Evolutionary conservation across 805 yeast genomes (phyloP), one percentile per base, ranked within the genome.

Genomic region (Wickerhamiella kurtzmanii): DNA sequence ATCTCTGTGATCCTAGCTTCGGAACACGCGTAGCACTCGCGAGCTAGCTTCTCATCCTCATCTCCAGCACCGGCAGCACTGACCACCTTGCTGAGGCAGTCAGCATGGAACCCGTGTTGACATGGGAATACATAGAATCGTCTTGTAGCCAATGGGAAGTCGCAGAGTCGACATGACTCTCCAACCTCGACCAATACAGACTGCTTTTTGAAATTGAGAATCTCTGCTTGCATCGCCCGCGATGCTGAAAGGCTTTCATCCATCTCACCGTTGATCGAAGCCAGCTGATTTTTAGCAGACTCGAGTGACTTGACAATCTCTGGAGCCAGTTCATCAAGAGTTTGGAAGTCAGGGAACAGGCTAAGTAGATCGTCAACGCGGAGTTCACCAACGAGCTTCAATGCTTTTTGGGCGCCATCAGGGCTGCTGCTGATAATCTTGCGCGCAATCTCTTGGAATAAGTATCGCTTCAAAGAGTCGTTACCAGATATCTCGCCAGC

Each of bases 41-140:
- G 71, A 0, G 77, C 66, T 19, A 84, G 61, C n/a, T 82, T 53
- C 1, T 67, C 65, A 56, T 83, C 88, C 39, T 18, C 22, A 25
- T 15, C 41, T 4, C 20, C 41, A 19, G 41, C 41, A 4, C 35
- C 43, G 37, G 37, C n/a, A n/a, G n/a, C n/a, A n/a, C n/a, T 41
- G 20, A 8, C 37, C 17, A 16, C 19, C 1, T 21, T n/a, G 9
- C 43, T 20, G 15, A 86, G 62, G 65, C 98, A 92, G 60, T 87
- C 95, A 44, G 79, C 79, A 60, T 92, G 97, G 64, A 84, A 82
- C 3, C 84, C 76, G 61, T 92, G 98, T 48, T 75, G 81, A 60
- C 98, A 92, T 0, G 96, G 96, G 59, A 85, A 92, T 3, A 79
- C 76, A 46, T 80, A 72, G 55, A 87, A 87, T 58, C 77, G 82